These are phyloP conservation scores for Verticillium nubilum DNA, from an alignment of 2,329 filamentous ascomycete genomes.

Conservation along the genomic window DNA sequence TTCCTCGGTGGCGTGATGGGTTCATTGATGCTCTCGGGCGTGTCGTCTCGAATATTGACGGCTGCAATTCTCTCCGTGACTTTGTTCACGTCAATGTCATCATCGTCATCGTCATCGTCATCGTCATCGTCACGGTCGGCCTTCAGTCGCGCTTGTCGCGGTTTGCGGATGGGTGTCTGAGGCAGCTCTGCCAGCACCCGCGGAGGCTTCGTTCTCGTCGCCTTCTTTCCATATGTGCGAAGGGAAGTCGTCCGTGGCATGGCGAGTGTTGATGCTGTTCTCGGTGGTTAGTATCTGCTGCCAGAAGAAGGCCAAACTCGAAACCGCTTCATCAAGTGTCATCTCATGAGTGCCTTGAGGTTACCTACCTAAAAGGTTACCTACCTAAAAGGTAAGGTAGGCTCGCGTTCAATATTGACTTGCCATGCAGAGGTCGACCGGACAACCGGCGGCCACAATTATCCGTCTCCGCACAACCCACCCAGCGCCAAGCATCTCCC, in stretches of 20 bases:
- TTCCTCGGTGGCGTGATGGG: neutral
- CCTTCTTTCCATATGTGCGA: slow-evolving; percentile 45
- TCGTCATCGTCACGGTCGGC: too few species aligned
- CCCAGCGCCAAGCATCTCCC: neutral
- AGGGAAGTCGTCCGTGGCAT: slow-evolving; percentile 3
- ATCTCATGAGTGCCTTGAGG: neutral
- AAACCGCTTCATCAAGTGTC: neutral
- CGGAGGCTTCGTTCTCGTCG: slow-evolving; percentile 39
- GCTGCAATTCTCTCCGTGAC: slow-evolving; percentile 28
- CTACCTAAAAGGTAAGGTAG: too few species aligned
- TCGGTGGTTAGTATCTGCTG: neutral
- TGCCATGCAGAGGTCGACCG: neutral
- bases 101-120: too few species aligned
- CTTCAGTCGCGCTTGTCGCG: slow-evolving; percentile 1
- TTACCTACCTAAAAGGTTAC: too few species aligned
- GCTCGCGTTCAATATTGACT: neutral
- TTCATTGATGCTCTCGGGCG: neutral
- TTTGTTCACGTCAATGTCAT: slow-evolving; percentile 17
- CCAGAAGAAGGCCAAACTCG: neutral
- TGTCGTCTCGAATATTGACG: slow-evolving; percentile 20
- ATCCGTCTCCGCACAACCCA: neutral
- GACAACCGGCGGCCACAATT: neutral
- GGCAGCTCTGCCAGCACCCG: slow-evolving; percentile 47
- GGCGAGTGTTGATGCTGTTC: neutral
- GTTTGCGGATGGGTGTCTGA: slow-evolving; percentile 38